These are phyloP conservation scores for Botrytis medusae DNA, from an alignment of 2,329 filamentous ascomycete species.

Conservation along the genomic window DNA sequence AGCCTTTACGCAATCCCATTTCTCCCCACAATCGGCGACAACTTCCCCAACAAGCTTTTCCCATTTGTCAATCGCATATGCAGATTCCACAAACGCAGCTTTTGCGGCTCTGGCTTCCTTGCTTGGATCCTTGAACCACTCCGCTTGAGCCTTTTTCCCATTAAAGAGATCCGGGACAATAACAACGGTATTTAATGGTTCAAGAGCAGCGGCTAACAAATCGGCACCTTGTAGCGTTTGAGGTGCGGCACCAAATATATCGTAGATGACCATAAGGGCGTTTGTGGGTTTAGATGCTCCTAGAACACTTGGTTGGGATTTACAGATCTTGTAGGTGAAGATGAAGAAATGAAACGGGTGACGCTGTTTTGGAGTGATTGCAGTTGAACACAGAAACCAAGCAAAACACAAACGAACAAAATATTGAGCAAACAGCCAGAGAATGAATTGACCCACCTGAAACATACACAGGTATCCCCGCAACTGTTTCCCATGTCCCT, in stretches of 20 bases:
- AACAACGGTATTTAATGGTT: conserved; percentile 53
- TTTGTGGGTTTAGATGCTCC: conserved; percentile 49
- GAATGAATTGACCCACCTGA: neutral
- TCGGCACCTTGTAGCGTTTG: conserved; percentile 71
- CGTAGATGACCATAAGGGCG: conserved; percentile 58
- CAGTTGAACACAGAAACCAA: neutral
- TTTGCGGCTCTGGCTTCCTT: conserved; percentile 45
- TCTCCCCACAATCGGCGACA: conserved; percentile 39
- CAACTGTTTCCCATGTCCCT: conserved; percentile 27
- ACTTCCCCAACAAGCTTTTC: conserved; percentile 38
- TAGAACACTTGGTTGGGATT: conserved; percentile 41
- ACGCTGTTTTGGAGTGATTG: neutral
- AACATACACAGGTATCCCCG: conserved; percentile 23
- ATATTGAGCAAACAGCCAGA: neutral
- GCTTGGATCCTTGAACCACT: conserved; percentile 51
- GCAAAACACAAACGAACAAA: neutral
- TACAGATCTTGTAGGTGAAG: neutral
- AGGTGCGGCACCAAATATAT: conserved; percentile 68
- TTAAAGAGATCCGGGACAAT: conserved; percentile 91
- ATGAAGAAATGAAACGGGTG: neutral
- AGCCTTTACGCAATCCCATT: conserved; percentile 54
- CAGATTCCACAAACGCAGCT: conserved; percentile 17
- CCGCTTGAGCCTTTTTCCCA: conserved; percentile 50
- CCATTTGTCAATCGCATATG: conserved; percentile 9
- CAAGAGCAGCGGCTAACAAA: conserved; percentile 54